Evolutionary conservation across 805 yeast genomes (phyloP).

Genomic region (Starmerella bombicola): DNA sequence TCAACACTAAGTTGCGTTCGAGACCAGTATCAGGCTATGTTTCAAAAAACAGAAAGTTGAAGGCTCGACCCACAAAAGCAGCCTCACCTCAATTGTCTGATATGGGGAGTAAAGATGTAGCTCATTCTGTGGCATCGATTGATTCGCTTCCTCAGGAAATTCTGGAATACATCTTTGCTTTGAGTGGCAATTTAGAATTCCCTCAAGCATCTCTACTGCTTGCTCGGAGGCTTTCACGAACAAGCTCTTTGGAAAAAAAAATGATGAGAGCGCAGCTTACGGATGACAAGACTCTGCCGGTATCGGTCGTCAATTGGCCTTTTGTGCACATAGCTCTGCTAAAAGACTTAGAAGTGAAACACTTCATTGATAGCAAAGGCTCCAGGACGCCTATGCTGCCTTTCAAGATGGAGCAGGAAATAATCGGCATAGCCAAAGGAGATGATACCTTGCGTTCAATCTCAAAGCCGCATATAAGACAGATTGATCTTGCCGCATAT

Average conservation of each 20-base stretch:
- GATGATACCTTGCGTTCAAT: too few species aligned
- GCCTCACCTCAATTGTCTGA: too few species aligned
- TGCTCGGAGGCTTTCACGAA: conserved; percentile 24
- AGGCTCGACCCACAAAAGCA: too few species aligned
- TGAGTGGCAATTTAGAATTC: conserved; percentile 31
- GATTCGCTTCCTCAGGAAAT: conserved; percentile 35
- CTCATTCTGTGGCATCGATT: too few species aligned
- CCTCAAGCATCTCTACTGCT: conserved; percentile 31
- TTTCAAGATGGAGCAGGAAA: too few species aligned
- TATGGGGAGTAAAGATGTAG: too few species aligned
- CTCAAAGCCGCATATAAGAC: too few species aligned
- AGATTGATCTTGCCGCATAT: conserved; percentile 26
- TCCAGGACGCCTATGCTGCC: neutral
- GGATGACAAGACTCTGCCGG: conserved; percentile 14
- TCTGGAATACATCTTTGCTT: conserved; percentile 31
- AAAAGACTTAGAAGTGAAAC: conserved; percentile 47
- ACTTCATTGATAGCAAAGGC: conserved; percentile 31
- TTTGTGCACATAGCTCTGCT: conserved; percentile 24
- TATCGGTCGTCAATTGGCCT: conserved; percentile 17
- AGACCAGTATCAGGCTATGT: too few species aligned
- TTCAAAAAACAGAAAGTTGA: too few species aligned
- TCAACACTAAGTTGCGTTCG: too few species aligned
- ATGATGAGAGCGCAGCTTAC: conserved; percentile 19
- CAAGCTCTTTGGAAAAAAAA: conserved; percentile 19
- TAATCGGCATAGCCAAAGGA: too few species aligned